These are phyloP conservation scores for Acorus gramineus DNA, from an alignment of 106 monocot species.

Conservation along the genomic window DNA sequence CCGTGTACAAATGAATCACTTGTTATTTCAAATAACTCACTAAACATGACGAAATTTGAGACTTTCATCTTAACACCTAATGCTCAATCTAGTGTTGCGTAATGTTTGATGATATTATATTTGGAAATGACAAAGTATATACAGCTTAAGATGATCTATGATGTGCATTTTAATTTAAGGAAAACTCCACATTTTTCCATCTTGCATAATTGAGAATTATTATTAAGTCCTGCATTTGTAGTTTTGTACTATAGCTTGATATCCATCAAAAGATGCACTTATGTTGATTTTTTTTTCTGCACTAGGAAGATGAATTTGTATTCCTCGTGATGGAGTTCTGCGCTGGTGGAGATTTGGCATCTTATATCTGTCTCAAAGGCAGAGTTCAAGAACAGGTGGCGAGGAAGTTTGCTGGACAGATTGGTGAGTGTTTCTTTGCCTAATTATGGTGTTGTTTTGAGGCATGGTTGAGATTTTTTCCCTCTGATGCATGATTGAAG, in stretches of 20 bases:
- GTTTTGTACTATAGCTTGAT: background rate
- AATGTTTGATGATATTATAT: too few species aligned
- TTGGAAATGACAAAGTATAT: too few species aligned
- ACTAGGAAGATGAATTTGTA: slow-evolving; percentile 27
- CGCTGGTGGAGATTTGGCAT: slow-evolving; percentile 38
- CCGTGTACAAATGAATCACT: too few species aligned
- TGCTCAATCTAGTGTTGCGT: too few species aligned
- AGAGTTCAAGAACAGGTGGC: slow-evolving; percentile 28
- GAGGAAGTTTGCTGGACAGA: slow-evolving; percentile 41
- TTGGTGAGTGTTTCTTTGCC: slow-evolving; percentile 20
- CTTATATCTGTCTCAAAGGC: slow-evolving; percentile 25
- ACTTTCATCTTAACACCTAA: too few species aligned
- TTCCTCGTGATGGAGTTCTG: slow-evolving; percentile 54
- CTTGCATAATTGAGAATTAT: background rate
- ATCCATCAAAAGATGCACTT: background rate
- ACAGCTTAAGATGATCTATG: too few species aligned
- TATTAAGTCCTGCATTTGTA: background rate
- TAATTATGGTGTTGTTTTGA: background rate
- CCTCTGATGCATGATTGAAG: background rate
- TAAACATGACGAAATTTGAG: too few species aligned
- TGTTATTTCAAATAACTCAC: too few species aligned
- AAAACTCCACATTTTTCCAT: too few species aligned
- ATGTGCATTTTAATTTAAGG: too few species aligned
- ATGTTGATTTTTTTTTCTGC: background rate
- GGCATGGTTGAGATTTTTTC: background rate